Evolutionary conservation across 2,329 filamentous ascomycete genomes (phyloP), one percentile per base, ranked within the genome.

Genomic region (Aspergillus felis): DNA sequence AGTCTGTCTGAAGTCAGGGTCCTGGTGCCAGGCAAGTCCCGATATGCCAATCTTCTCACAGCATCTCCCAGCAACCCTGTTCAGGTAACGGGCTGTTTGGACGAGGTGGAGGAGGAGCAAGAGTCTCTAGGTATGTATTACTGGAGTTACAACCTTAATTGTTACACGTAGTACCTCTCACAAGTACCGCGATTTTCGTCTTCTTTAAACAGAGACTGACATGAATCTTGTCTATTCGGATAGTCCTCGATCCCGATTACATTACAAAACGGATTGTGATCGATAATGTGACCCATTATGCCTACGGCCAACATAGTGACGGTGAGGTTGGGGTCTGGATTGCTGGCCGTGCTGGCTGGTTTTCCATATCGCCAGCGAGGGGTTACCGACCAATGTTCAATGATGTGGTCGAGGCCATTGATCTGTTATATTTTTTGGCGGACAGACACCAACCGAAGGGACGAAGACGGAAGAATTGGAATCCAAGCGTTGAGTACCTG

Each of bases 341-440:
- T 22, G 80, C 82, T 51, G 85, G 85, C 35, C 75, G 79, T 60
- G 82, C 84, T 42, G 85, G 85, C 55, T 87, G 85, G 84, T 87
- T 84, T 66, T 79, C 80, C 53, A 78, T 88, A 50, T 74, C 74
- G 29, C 84, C 85, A 2, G 74, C 79, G 44, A 75, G 77, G 61
- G 75, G 76, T 1, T 88, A 86, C 68, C 72, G 78, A 59, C 68
- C 73, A 1, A 78, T 80, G 41, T 86, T 80, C 69, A 76, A 80
- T 50, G 77, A 81, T 24, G 86, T 87, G 75, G 73, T 81, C 2
- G 79, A 85, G 68, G 84, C 83, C 1, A 80, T 87, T 38, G 78
- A 83, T 61, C 65, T 86, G 57, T 73, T 87, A 8, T 87, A 87
- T 67, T 87, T 85, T 66, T 69, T 86, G 50, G 81, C 80, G n/a